phyloP scores from a whole-genome alignment of 192 early-diverging fungal genomes.

The Mortierella alpina region DNA sequence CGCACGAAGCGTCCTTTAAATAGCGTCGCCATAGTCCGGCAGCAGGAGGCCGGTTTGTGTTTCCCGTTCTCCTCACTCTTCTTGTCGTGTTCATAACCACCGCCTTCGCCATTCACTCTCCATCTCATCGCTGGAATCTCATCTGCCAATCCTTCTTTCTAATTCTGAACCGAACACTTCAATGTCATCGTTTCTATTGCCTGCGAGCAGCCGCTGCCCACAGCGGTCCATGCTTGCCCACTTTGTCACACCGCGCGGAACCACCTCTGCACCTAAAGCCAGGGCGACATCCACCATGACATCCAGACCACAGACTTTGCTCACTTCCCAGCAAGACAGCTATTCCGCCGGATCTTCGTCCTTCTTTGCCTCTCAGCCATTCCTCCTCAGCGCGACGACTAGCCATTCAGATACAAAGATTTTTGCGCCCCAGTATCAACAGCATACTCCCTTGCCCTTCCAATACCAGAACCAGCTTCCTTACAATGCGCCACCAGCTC shows the following conservation, averaged over 20 bases:
- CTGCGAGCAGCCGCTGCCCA: constrained; percentile 26
- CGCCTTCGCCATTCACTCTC: neutral
- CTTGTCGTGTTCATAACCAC: neutral
- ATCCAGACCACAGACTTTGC: constrained; percentile 3
- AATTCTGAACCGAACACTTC: neutral
- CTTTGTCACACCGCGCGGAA: constrained; percentile 27
- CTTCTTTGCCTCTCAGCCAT: neutral
- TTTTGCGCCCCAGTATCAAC: constrained; percentile 43
- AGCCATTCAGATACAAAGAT: constrained; percentile 24
- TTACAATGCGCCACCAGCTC: constrained; percentile 14
- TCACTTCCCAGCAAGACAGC: neutral
- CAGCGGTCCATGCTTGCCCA: constrained; percentile 49
- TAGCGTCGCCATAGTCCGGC: neutral
- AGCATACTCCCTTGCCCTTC: constrained; percentile 10
- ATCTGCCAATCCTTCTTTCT: neutral
- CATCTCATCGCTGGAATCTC: neutral
- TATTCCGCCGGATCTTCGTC: neutral
- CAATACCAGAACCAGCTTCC: constrained; percentile 22
- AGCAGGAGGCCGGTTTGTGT: neutral
- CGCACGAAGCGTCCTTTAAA: neutral
- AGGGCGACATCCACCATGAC: constrained; percentile 17
- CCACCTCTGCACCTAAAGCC: neutral
- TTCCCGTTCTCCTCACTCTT: neutral
- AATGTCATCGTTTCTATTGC: constrained; percentile 39
- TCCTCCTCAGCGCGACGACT: neutral